These are phyloP conservation scores for Halteria grandinella DNA, from an alignment of 73 alveolate genomes.

Conservation along the genomic window DNA sequence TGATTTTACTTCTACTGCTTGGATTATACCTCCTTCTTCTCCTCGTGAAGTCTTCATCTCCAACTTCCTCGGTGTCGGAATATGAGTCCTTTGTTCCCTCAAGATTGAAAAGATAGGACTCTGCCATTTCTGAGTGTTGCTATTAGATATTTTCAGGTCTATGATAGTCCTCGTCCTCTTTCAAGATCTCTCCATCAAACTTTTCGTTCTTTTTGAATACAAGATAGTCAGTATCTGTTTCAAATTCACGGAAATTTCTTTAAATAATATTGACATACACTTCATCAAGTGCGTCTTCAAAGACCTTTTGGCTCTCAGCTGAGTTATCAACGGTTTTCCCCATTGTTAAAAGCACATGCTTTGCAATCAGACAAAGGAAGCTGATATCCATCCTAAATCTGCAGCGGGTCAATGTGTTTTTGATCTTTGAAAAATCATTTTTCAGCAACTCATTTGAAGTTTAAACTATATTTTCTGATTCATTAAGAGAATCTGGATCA, in stretches of 20 bases:
- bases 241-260: conserved; percentile 23
- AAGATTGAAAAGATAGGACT: conserved; percentile 23
- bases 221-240: conserved; percentile 22
- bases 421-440: conserved; percentile 28
- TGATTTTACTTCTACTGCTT: conserved; percentile 10
- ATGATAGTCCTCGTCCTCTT: too few relatives aligned
- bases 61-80: conserved; percentile 42
- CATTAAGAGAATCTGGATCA: conserved; percentile 9
- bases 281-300: conserved; percentile 11
- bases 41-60: not conserved
- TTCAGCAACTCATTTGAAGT: not conserved
- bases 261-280: not conserved
- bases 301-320: not conserved
- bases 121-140: not conserved
- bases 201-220: conserved; percentile 17
- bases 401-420: conserved; percentile 26
- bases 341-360: not conserved
- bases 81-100: conserved; percentile 46
- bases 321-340: not conserved
- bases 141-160: not conserved
- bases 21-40: not conserved
- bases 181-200: too few relatives aligned
- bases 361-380: not conserved
- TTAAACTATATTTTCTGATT: not conserved
- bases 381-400: conserved; percentile 56